Base-by-base conservation (phyloP, 345 rosid species). In the Pugionium cornutum region DNA sequence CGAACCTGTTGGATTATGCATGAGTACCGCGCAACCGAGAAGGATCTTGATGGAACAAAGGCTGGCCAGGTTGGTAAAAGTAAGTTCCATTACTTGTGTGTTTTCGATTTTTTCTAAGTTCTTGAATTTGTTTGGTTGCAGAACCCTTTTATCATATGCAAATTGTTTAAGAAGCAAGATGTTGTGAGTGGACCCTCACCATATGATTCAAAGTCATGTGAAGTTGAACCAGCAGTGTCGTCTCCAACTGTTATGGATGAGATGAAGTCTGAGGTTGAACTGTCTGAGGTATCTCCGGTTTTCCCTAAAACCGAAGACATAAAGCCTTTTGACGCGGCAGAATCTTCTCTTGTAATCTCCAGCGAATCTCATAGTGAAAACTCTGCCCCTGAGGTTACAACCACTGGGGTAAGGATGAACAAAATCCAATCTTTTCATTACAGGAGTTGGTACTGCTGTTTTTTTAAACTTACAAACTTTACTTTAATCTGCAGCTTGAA, bases 1-100 rank as follows among this genome's bases (percentile, higher is more conserved):
- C 71, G 96, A 44, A 92, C 98, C 37, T 53, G 78, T 67, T 92
- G 97, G 98, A 89, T 92, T 54, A 85, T 89, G 80, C 98, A 92
- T 2, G 97, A 92, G 80, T 89, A 89, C 42, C 94, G 96, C 4
- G 72, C 98, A 2, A 83, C 87, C 0, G 75, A 78, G 30, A 73
- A 84, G 26, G 94, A 89, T 61, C 94, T 92, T 43, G 87, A 87
- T 58, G 92, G 96, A 48, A 83, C 91, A 1, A 81, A 80, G 27
- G 80, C 96, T 47, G 95, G 92, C 50, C 96, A 92, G 96, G 98
- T 86, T 18, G 18, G 18, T 18, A 67, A 30, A 37, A 25, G 40
- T 0, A 7, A 30, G 31, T 62, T 42, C 0, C 0, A 9, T 0
- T 6, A 18, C 25, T 53, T 36, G 44, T 62, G 37, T 63, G 46